Evolutionary conservation across 306 rosid genomes (phyloP).

Genomic region (Dryas drummondii): DNA sequence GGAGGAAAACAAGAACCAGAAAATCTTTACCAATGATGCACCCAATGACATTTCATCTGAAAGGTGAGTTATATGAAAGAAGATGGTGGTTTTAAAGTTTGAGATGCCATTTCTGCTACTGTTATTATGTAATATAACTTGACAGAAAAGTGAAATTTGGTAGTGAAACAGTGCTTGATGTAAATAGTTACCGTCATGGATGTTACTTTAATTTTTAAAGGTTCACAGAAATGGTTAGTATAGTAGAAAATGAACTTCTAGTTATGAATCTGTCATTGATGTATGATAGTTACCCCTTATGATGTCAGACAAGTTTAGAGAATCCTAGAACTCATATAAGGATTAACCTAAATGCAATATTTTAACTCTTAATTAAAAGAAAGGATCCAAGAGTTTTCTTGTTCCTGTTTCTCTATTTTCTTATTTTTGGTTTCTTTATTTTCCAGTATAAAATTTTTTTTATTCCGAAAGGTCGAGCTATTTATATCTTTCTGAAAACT

Average conservation of each 20-base stretch:
- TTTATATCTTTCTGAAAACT: background rate
- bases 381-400: constrained; percentile 2
- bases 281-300: background rate
- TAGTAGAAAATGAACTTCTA: background rate
- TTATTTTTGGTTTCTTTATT: background rate
- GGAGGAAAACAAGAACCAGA: constrained; percentile 43
- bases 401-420: background rate
- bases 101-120: constrained; percentile 1
- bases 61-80: constrained; percentile 52
- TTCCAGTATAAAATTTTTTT: background rate
- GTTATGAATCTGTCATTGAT: background rate
- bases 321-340: background rate
- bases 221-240: background rate
- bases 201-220: background rate
- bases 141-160: constrained; percentile 8
- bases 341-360: background rate
- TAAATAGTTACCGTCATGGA: background rate
- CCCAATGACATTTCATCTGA: constrained; percentile 45
- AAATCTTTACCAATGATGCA: constrained; percentile 38
- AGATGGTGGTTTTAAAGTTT: constrained; percentile 3
- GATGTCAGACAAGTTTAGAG: background rate
- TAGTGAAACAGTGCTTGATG: background rate
- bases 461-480: constrained; percentile 9
- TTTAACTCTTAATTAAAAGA: background rate
- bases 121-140: background rate